Base-by-base conservation (phyloP, 169 alveolate genomes). In the Hepatocystis sp. region DNA sequence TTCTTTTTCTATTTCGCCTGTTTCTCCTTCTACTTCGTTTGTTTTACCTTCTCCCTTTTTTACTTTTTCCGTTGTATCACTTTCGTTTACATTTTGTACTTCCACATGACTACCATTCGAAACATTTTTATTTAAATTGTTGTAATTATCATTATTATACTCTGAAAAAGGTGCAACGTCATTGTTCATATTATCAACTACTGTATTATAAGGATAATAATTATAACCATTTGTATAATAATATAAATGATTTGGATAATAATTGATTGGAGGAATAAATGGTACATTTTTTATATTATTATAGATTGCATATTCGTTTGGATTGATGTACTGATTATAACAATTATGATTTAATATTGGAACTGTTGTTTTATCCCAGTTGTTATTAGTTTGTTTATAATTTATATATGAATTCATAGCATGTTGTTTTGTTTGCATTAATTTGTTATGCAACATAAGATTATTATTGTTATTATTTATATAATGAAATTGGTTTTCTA, bases 271-370 rank as follows among this genome's bases (percentile, higher is more conserved):
- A 47, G 17, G 27, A 32, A 58, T 47, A 76, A 58, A 64, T 21
- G 42, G 65, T 28, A 76, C 51, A 56, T 76, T 76, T 19, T 17
- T 76, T 56, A 44, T 71, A 76, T 76, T 71, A 76, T 76, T 53
- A 42, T 76, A 76, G 27, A 76, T 23, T 23, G 8, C 23, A 58
- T 28, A 58, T 58, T 76, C 88, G 39, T 76, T 58, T 64, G 64
- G 88, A 13, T 76, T 58, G 11, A 51, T 36, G 46, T 27, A 76
- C 28, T 30, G 71, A 8, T 36, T 36, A 63, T 76, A 58, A 21
- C 10, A 63, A 58, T 39, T 76, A 44, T n/a, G n/a, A n/a, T n/a
- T n/a, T n/a, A 63, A 21, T 30, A 76, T 60, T 4, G 21, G 8
- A 58, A 42, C 52, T 1, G 56, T 66, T 17, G 40, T 46, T 56